Percentiles rank a stretch among this genome's conserved stretches.
Conservation (phyloP, 1,284 basidiomycete genomes). For the Schizopora paradoxa region DNA sequence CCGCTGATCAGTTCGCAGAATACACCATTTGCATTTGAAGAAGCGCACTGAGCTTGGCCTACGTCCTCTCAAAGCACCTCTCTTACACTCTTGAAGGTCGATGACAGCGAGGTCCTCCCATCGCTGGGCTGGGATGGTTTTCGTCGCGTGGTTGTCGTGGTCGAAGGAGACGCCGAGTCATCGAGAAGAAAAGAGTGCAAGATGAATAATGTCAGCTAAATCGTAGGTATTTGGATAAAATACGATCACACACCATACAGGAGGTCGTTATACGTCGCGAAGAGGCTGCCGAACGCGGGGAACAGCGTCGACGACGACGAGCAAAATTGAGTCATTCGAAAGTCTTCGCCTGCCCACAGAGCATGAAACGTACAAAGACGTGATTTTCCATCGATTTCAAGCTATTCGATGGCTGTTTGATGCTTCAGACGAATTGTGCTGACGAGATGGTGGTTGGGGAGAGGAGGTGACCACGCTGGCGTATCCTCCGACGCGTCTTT, state of each 20-base stretch:
- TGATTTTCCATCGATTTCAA: neutral
- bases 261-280: conserved; percentile 61
- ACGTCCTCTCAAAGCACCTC: conserved; percentile 56
- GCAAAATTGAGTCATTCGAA: conserved; percentile 21
- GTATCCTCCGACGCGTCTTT: too few species aligned
- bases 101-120: conserved; percentile 61
- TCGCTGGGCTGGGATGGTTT: conserved; percentile 69
- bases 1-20: too few species aligned
- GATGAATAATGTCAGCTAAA: too few species aligned
- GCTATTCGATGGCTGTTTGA: too few species aligned
- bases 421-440: too few species aligned
- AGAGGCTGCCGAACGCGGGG: conserved; percentile 46
- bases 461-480: too few species aligned
- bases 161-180: too few species aligned
- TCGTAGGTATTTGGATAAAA: neutral
- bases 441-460: too few species aligned
- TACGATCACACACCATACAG: conserved; percentile 36
- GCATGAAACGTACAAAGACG: neutral
- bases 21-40: too few species aligned
- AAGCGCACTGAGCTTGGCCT: conserved; percentile 47
- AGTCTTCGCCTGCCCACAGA: neutral
- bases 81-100: conserved; percentile 49
- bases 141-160: too few species aligned
- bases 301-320: conserved; percentile 41
- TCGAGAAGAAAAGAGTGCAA: too few species aligned